phyloP scores from a whole-genome alignment of 345 rosid species.

The Viola odorata region DNA sequence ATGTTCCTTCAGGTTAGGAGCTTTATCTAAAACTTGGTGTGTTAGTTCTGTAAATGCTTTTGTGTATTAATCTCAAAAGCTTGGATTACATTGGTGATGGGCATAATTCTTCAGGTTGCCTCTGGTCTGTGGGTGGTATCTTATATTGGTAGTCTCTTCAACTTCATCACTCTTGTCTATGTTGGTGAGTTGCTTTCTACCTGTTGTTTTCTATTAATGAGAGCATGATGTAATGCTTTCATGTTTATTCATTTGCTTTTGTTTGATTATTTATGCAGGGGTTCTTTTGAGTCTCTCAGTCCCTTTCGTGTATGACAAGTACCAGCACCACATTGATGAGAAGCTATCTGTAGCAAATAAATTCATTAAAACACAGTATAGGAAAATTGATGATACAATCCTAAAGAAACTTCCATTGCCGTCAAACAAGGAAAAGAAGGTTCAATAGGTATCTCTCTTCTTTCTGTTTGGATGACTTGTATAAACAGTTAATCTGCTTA shows the following conservation, averaged over 20 bases:
- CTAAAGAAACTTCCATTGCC: constrained; percentile 43
- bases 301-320: constrained; percentile 68
- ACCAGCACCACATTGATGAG: constrained; percentile 59
- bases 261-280: constrained; percentile 33
- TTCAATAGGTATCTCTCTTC: constrained; percentile 45
- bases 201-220: not conserved
- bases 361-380: constrained; percentile 47
- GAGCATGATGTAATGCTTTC: not conserved
- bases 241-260: not conserved
- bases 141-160: constrained; percentile 59
- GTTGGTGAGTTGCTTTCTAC: constrained; percentile 48
- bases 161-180: constrained; percentile 69
- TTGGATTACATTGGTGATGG: not conserved
- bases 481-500: not conserved
- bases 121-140: constrained; percentile 52
- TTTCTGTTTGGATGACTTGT: constrained; percentile 14
- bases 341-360: constrained; percentile 42
- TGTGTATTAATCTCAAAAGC: not conserved
- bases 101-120: constrained; percentile 44
- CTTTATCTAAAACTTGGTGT: not conserved
- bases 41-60: not conserved
- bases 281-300: constrained; percentile 62
- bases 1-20: constrained; percentile 59
- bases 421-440: constrained; percentile 61
- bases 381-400: constrained; percentile 44